Conservation (phyloP, 2,329 filamentous ascomycete genomes). For the Ramularia collo-cygni region DNA sequence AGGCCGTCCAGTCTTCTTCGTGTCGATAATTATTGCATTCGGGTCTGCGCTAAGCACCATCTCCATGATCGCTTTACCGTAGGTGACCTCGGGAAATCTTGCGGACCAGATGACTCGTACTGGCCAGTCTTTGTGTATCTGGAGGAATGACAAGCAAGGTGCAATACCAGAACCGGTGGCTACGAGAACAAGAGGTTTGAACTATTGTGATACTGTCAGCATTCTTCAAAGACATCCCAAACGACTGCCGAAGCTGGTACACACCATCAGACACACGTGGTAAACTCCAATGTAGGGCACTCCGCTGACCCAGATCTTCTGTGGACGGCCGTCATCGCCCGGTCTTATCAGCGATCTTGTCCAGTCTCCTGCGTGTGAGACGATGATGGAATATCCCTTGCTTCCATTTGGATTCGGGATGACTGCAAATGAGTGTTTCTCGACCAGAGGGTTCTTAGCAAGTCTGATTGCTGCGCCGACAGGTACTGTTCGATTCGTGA, state of each 20-base stretch:
- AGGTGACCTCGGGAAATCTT: slow-evolving; percentile 55
- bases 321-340: slow-evolving; percentile 46
- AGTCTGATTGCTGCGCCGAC: slow-evolving; percentile 15
- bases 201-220: slow-evolving; percentile 27
- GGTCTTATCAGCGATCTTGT: slow-evolving; percentile 51
- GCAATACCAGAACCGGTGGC: slow-evolving; percentile 69
- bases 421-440: slow-evolving; percentile 72
- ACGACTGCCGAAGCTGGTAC: too few species aligned
- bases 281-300: slow-evolving; percentile 61
- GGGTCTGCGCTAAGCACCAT: slow-evolving; percentile 52
- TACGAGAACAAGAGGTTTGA: slow-evolving; percentile 58
- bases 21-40: slow-evolving; percentile 63
- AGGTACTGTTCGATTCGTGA: slow-evolving; percentile 35
- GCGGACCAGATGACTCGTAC: slow-evolving; percentile 65
- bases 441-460: slow-evolving; percentile 34
- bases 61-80: slow-evolving; percentile 51
- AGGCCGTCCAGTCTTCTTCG: slow-evolving; percentile 48
- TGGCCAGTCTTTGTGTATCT: slow-evolving; percentile 39
- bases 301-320: slow-evolving; percentile 60
- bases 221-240: too few species aligned
- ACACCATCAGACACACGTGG: slow-evolving; percentile 52
- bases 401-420: slow-evolving; percentile 52
- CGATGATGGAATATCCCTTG: slow-evolving; percentile 58
- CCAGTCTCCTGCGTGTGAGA: slow-evolving; percentile 72
- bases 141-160: slow-evolving; percentile 57